Evolutionary conservation across 495 filamentous ascomycete genomes (phyloP), one percentile per base, ranked within the genome.

Genomic region (Tuber aestivum): DNA sequence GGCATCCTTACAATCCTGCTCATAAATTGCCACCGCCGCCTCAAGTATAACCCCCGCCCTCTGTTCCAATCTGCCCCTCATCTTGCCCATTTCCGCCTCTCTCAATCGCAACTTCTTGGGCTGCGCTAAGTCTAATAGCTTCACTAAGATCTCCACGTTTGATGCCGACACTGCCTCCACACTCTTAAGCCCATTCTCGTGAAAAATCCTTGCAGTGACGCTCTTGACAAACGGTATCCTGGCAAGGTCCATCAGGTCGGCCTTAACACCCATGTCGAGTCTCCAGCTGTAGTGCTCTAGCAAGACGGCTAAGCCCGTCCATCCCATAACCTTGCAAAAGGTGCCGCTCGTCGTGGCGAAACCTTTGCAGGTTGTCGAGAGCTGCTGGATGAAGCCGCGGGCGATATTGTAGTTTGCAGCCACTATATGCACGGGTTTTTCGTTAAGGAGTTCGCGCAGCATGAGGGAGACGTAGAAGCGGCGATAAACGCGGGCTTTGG

Each of bases 401-500:
- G 90, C 89, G 71, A 89, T 88, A 32, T 88, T 87, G 80, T 93
- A 94, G 76, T 92, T 92, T 27, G 83, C 83, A 1, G 92, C 89
- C 45, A 95, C 91, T 1, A 85, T 82, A 72, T 92, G 88, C 10
- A 94, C 86, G 1, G 93, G 93, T 37, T 89, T 85, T 76, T 94
- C 93, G 80, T 94, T 94, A 83, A 92, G 93, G 44, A 95, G 84
- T 80, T 94, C 92, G 32, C 93, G 90, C 48, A 95, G 88, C 81
- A 94, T 93, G 69, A 95, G 88, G 18, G 93, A 91, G 27, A 91
- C 86, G 79, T 93, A 95, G 79, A 93, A 93, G 27, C 92, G 89
- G n/a, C 89, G 88, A 80, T 94, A 93, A 48, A 92, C 88, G 18
- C 89, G 87, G 3, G 78, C 76, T 40, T 83, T 86, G 70, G 89